These are phyloP conservation scores for Rubia peregrina DNA, from an alignment of 305 asterid genomes.

Conservation along the genomic window DNA sequence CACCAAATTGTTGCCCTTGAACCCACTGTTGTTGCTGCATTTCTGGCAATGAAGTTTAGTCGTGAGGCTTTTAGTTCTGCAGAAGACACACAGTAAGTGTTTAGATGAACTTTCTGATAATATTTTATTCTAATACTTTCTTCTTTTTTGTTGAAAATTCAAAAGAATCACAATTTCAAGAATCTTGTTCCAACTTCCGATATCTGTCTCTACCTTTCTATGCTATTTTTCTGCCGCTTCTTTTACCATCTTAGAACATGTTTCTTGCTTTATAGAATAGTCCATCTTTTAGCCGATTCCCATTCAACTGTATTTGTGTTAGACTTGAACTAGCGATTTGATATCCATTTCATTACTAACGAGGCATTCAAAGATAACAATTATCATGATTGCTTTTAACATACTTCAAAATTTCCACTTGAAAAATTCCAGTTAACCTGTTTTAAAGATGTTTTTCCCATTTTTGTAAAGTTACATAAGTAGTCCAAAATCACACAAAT, in stretches of 20 bases:
- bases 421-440: no score
- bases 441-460: no score
- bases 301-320: no score
- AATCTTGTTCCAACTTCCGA: not conserved
- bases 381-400: no score
- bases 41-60: constrained; percentile 70
- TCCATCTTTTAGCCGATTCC: not conserved
- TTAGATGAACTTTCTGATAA: no score
- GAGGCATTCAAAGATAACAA: no score
- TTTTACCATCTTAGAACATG: not conserved
- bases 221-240: not conserved
- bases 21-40: constrained; percentile 68
- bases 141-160: not conserved
- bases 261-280: not conserved
- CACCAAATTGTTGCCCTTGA: constrained; percentile 53
- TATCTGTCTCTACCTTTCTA: not conserved
- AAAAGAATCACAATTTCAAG: not conserved
- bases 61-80: constrained; percentile 58
- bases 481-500: no score
- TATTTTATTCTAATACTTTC: no score
- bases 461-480: no score
- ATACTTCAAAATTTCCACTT: no score
- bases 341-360: not conserved
- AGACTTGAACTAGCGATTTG: not conserved
- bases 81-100: constrained; percentile 74